Evolutionary conservation across 352 stramenopile species (phyloP).

Genomic region (Halophytophthora polymorphica): DNA sequence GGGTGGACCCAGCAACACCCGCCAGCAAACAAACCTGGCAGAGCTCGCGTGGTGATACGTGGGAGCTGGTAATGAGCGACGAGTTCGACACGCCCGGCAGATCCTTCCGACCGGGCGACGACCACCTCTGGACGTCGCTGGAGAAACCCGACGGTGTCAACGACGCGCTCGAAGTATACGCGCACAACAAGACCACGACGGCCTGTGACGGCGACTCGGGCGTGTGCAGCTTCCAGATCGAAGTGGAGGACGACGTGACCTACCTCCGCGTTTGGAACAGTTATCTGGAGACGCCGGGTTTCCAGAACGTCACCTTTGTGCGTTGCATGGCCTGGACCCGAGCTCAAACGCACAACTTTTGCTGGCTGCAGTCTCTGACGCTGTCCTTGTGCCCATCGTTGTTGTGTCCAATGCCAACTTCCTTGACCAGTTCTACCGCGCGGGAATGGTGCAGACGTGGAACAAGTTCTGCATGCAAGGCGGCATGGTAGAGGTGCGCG

Average conservation of each 20-base stretch:
- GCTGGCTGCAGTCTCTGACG: background rate
- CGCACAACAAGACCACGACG: conserved; percentile 67
- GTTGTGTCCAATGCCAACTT: background rate
- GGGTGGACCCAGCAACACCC: conserved; percentile 46
- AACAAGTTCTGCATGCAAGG: conserved; percentile 94
- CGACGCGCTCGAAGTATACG: conserved; percentile 91
- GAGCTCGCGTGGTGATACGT: conserved; percentile 53
- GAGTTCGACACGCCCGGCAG: conserved; percentile 89
- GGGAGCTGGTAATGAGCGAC: conserved; percentile 92
- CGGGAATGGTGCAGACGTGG: conserved; percentile 89
- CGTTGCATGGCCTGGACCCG: background rate
- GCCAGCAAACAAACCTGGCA: conserved; percentile 21
- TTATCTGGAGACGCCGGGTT: conserved; percentile 28
- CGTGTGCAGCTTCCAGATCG: conserved; percentile 37
- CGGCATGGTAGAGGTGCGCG: conserved; percentile 84
- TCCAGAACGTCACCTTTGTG: conserved; percentile 42
- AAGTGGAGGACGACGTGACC: conserved; percentile 28
- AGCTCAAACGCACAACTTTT: conserved; percentile 8
- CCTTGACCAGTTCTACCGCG: conserved; percentile 40
- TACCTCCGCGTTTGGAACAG: conserved; percentile 43
- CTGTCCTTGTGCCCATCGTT: conserved; percentile 41
- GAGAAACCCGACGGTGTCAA: conserved; percentile 93
- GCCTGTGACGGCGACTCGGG: conserved; percentile 23
- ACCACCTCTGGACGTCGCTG: conserved; percentile 91
- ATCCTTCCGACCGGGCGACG: conserved; percentile 82